Conservation (phyloP, 2,329 filamentous ascomycete species). For the Phyllachora maydis region DNA sequence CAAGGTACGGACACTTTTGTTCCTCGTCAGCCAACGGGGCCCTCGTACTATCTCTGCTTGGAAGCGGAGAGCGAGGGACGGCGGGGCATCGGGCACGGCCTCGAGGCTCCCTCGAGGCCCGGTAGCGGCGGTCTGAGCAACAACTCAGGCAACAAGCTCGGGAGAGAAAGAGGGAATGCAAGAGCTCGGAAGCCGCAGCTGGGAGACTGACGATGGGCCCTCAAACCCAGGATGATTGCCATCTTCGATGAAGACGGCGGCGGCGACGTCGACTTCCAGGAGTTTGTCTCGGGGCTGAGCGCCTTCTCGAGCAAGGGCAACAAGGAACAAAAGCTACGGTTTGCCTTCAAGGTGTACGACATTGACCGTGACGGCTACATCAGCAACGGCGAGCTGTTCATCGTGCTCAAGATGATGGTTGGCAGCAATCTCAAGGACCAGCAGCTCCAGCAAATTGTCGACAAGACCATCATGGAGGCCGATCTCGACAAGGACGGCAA, state of each 20-base stretch:
- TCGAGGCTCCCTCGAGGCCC: neutral
- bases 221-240: slow-evolving; percentile 80
- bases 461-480: slow-evolving; percentile 99
- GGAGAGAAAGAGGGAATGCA: neutral
- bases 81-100: neutral
- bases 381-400: slow-evolving; percentile 96
- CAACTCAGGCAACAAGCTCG: neutral
- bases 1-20: no score
- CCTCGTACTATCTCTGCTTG: no score
- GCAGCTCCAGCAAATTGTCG: slow-evolving; percentile 96
- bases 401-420: slow-evolving; percentile 99
- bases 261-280: slow-evolving; percentile 94
- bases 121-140: no score
- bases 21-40: no score
- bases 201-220: no score
- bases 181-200: neutral
- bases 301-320: slow-evolving; percentile 97
- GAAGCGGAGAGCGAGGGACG: no score
- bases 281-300: slow-evolving; percentile 87
- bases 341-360: slow-evolving; percentile 98
- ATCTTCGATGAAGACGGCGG: slow-evolving; percentile 98
- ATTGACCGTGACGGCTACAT: slow-evolving; percentile 98
- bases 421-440: slow-evolving; percentile 98
- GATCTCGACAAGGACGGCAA: slow-evolving; percentile 90
- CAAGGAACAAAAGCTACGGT: slow-evolving; percentile 94